A percentile compares a stretch with the other conserved stretches of the same genome.
phyloP scores from a whole-genome alignment of 108 stramenopile genomes.

The Fragilaria crotonensis region DNA sequence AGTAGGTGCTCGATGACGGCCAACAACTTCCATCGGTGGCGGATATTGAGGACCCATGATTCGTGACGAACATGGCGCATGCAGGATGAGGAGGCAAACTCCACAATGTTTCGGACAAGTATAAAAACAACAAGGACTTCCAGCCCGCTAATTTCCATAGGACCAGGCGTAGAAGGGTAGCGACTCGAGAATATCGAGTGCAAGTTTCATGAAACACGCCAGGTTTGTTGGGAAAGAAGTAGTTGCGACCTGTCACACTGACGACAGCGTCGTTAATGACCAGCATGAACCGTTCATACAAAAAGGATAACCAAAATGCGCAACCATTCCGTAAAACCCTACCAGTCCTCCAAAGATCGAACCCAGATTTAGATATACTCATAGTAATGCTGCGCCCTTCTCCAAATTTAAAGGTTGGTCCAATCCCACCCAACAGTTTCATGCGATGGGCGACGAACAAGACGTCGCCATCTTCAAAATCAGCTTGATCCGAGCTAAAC shows the following conservation, averaged over 20 bases:
- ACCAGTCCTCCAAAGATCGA: slow-evolving; percentile 39
- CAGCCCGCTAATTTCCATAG: slow-evolving; percentile 46
- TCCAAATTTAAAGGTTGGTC: slow-evolving; percentile 22
- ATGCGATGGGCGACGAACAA: slow-evolving; percentile 77
- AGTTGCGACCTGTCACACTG: slow-evolving; percentile 51
- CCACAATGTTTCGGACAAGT: slow-evolving; percentile 66
- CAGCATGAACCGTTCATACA: slow-evolving; percentile 60
- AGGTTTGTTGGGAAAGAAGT: slow-evolving; percentile 77
- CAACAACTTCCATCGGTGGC: slow-evolving; percentile 16
- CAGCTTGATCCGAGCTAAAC: slow-evolving; percentile 47
- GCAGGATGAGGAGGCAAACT: slow-evolving; percentile 75
- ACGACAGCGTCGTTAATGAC: slow-evolving; percentile 64
- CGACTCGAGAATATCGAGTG: slow-evolving; percentile 50
- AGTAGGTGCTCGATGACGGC: slow-evolving; percentile 66
- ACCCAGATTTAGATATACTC: slow-evolving; percentile 61
- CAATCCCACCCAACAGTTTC: slow-evolving; percentile 59
- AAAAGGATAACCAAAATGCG: slow-evolving; percentile 46
- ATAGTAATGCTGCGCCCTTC: slow-evolving; percentile 20
- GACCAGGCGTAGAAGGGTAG: slow-evolving; percentile 30
- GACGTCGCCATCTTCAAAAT: slow-evolving; percentile 81
- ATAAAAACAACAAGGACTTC: slow-evolving; percentile 59
- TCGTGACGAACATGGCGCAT: slow-evolving; percentile 75
- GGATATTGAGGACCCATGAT: slow-evolving; percentile 45
- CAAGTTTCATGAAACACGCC: slow-evolving; percentile 57
- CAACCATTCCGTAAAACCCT: slow-evolving; percentile 36